These are phyloP conservation scores for Malania oleifera DNA, from an alignment of 164 flowering plant genomes.

Conservation along the genomic window DNA sequence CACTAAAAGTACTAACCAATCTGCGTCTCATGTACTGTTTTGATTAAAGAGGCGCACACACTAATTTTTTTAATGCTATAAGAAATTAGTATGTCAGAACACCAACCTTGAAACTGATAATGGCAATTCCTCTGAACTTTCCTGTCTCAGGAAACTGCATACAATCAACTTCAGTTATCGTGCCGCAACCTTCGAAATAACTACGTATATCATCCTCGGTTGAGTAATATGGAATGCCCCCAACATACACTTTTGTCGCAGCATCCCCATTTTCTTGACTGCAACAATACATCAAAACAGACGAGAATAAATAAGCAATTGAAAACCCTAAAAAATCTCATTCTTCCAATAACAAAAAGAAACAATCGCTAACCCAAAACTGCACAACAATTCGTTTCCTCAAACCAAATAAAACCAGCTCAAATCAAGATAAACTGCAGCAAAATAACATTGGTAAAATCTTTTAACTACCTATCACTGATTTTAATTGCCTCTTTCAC, in stretches of 20 bases:
- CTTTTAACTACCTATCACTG: slow-evolving; percentile 27
- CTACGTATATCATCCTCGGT: slow-evolving; percentile 85
- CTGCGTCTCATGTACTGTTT: no score
- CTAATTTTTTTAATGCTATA: background rate
- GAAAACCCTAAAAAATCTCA: background rate
- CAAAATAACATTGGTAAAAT: background rate
- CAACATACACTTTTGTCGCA: slow-evolving; percentile 72
- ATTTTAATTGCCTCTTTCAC: slow-evolving; percentile 9
- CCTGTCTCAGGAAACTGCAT: slow-evolving; percentile 85
- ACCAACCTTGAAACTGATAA: slow-evolving; percentile 71
- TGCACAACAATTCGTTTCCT: no score
- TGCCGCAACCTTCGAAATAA: slow-evolving; percentile 84
- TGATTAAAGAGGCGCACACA: no score
- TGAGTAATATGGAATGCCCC: slow-evolving; percentile 90
- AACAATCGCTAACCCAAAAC: background rate
- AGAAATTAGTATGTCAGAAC: background rate
- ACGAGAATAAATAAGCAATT: slow-evolving; percentile 4
- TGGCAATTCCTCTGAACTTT: slow-evolving; percentile 90
- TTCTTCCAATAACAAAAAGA: no score
- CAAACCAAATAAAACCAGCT: no score
- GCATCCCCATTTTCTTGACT: slow-evolving; percentile 37
- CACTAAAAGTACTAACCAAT: no score
- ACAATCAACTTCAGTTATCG: slow-evolving; percentile 72
- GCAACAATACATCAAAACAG: slow-evolving; percentile 12
- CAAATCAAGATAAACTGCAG: background rate